Evolutionary conservation across 352 stramenopile genomes (phyloP), one percentile per base, ranked within the genome.

Genomic region (Phytophthora nicotianae): DNA sequence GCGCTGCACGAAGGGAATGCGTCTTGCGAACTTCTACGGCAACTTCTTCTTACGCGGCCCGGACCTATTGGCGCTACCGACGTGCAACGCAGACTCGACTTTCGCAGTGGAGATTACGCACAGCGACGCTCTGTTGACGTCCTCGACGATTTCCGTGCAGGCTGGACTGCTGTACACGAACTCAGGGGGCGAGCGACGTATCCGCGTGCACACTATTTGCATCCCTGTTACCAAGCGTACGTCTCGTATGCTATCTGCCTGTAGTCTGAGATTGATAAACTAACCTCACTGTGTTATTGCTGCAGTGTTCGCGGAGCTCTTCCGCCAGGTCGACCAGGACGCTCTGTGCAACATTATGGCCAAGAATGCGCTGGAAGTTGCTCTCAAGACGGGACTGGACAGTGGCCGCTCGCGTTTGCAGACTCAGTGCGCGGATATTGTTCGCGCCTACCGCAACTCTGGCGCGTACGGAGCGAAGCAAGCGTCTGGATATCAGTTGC

Each of bases 1-100:
- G 63, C 94, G 97, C 42, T 98, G 91, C 67, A 99, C 96, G 13
- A 96, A 98, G 72, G 97, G 97, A 62, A 98, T 99, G 88, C 90
- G 95, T n/a, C 90, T 99, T 43, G 88, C 86, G 26, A 98, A 98
- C 68, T 99, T 99, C 71, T 98, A 99, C 75, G 98, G 98, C 66
- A 99, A 99, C 70, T 98, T 98, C 64, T 99, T 98, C 70, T 89
- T 99, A 70, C 92, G 97, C 24, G 97, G 96, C 19, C 96, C 94
- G 2, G 98, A 99, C 74, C 81, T 99, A 0, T 74, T 99, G 56
- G 96, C 97, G 14, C 76, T 99, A 27, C 98, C 98, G 21, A 99
- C 97, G 49, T 96, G 88, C 70, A 97, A 97, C 54, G 79, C 92
- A 4, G 98, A 99, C 68, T 97, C 93, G 19, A 95, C 97, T 5